Conservation (phyloP, 2,329 filamentous ascomycete species). For the Monilinia aucupariae region DNA sequence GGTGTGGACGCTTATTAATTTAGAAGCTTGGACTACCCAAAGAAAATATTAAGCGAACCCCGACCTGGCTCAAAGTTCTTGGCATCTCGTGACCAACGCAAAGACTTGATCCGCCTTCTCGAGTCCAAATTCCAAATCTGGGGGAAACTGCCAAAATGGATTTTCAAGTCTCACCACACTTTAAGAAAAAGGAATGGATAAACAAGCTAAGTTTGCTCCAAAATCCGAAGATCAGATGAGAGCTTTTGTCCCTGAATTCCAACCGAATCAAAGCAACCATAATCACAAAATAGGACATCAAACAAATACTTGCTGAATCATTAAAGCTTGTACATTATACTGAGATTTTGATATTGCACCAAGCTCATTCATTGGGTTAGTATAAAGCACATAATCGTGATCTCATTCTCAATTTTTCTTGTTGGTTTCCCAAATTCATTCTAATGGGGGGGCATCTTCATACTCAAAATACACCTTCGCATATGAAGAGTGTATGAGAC, state of each 20-base stretch:
- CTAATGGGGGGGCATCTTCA: constrained; percentile 6
- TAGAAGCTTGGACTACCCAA: not conserved
- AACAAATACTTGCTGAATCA: not conserved
- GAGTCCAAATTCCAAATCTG: not conserved
- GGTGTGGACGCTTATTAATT: not conserved
- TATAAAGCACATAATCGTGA: not conserved
- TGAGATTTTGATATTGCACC: not conserved
- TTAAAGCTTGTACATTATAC: not conserved
- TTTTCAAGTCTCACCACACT: not conserved
- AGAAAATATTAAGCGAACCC: not conserved
- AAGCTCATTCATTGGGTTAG: not conserved
- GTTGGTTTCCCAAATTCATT: not conserved
- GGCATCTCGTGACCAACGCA: not conserved
- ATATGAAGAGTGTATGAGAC: not conserved
- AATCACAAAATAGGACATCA: not conserved
- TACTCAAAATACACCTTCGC: not conserved
- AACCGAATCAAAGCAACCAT: not conserved
- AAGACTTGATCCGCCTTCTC: not conserved
- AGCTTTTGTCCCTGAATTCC: not conserved
- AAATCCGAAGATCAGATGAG: not conserved
- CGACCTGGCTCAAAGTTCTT: not conserved
- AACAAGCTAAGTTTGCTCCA: not conserved
- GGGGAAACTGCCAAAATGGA: not conserved
- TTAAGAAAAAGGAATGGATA: not conserved
- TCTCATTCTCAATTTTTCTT: not conserved